Evolutionary conservation across 139 green algal species (phyloP).

Genomic region (Chlamydomonas sp.): DNA sequence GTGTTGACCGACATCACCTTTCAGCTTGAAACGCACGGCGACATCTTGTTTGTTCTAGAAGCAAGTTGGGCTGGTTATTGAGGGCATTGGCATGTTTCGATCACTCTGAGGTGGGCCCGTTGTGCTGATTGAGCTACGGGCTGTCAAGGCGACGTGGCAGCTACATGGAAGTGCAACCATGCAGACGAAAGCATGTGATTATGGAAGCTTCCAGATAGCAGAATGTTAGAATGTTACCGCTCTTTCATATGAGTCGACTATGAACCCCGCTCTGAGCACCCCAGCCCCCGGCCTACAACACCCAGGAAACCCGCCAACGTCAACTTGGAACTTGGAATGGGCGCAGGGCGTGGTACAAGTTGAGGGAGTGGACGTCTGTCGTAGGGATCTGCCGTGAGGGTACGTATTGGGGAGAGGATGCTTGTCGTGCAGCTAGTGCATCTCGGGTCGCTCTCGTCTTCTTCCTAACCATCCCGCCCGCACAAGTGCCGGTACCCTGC

Average conservation of each 20-base stretch:
- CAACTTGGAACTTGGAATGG: too few species aligned
- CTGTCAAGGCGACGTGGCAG: background rate
- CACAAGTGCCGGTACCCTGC: background rate
- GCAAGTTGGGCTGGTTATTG: constrained; percentile 79
- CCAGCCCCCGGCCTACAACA: too few species aligned
- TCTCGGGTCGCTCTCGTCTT: too few species aligned
- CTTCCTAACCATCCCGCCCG: too few species aligned
- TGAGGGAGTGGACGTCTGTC: background rate
- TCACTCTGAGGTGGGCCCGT: constrained; percentile 48
- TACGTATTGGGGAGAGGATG: background rate
- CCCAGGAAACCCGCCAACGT: too few species aligned
- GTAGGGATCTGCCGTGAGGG: background rate
- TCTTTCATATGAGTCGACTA: background rate
- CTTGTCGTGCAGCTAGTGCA: too few species aligned
- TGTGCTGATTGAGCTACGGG: background rate
- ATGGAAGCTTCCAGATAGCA: background rate
- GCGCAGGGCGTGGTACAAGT: background rate
- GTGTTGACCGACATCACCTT: constrained; percentile 64
- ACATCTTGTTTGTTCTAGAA: constrained; percentile 76
- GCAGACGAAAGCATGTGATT: background rate
- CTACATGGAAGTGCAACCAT: background rate
- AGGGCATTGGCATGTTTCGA: constrained; percentile 73
- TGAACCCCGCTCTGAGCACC: background rate
- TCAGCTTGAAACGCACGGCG: constrained; percentile 39
- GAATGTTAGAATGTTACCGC: too few species aligned